Evolutionary conservation across 768 basidiomycete species (phyloP).

Genomic region (Dendrothele bispora): DNA sequence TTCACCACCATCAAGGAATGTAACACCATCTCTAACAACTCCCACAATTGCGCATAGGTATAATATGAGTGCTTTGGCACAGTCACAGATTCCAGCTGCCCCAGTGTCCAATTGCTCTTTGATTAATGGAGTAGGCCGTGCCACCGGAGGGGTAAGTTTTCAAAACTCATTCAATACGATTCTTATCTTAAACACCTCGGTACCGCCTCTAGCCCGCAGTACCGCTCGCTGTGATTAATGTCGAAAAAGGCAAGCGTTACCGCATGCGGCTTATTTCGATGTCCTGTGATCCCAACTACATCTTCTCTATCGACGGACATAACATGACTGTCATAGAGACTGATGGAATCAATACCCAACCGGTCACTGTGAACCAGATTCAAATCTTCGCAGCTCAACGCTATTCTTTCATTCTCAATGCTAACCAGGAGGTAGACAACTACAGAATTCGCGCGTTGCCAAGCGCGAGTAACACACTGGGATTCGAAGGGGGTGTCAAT

Average conservation of each 20-base stretch:
- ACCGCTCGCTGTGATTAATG: no score
- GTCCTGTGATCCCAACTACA: conserved; percentile 28
- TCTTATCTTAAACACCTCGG: no score
- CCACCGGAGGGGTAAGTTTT: not conserved
- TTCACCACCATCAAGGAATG: not conserved
- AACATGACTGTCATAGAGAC: conserved; percentile 42
- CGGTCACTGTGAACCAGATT: conserved; percentile 30
- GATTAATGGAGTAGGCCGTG: conserved; percentile 8
- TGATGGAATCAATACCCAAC: conserved; percentile 33
- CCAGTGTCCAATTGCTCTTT: conserved; percentile 7
- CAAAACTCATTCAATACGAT: no score
- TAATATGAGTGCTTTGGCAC: not conserved
- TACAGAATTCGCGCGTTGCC: conserved; percentile 30
- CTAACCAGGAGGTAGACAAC: conserved; percentile 33
- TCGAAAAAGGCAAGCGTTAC: no score
- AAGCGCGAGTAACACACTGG: conserved; percentile 2
- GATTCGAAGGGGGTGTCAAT: conserved; percentile 28
- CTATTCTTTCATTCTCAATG: conserved; percentile 34
- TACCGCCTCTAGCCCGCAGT: no score
- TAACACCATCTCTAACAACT: not conserved
- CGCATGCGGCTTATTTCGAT: conserved; percentile 30
- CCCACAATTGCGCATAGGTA: not conserved
- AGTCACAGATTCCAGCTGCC: not conserved
- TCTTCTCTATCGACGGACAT: conserved; percentile 41
- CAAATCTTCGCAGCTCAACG: conserved; percentile 37